Base-by-base conservation (phyloP, 2,329 filamentous ascomycete species). In the Hypoxylon sp. region DNA sequence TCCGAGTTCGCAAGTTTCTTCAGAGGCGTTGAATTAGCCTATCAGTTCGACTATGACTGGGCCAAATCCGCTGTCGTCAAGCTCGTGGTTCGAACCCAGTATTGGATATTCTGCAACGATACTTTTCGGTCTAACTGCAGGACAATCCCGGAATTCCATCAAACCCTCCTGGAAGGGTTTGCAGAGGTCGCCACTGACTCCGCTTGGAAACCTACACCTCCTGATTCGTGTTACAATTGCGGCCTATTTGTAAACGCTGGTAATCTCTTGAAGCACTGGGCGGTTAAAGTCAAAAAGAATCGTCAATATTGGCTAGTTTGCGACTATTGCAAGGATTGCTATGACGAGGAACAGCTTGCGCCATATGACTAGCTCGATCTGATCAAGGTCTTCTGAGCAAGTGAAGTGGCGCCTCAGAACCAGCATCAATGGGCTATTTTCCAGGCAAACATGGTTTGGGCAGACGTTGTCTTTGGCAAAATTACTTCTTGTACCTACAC, bases 91-190 rank as follows among this genome's bases (percentile, higher is more conserved):
- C n/a, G 7, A 10, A 49, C 56, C 6, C 14, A 50, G 4, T 49
- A 35, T 17, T 48, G 56, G 42, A n/a, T 59, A 5, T 59, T 49
- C 56, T 48, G 30, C 42, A 59, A 59, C 25, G 10, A 22, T 2
- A 17, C n/a, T 37, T 59, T 58, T 30, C 55, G 55, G 7, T 13
- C n/a, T 14, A 7, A 14, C 3, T 50, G 56, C 56, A 40, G 50
- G 56, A 8, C 20, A 7, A 25, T 59, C 17, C 42, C 42, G 2
- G 11, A 10, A 11, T 59, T 35, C 56, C 25, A 49, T 20, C 13
- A 56, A n/a, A 14, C 31, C 13, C 25, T 56, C 2, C 2, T 30
- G 6, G 22, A 30, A 3, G 22, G 22, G 4, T 56, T 56, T 10
- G 35, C 13, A 6, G 25, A 44, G 22, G 3, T 27, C 4, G 25